Base-by-base conservation (phyloP, 1,284 basidiomycete genomes). In the Fomitiporia mediterranea region DNA sequence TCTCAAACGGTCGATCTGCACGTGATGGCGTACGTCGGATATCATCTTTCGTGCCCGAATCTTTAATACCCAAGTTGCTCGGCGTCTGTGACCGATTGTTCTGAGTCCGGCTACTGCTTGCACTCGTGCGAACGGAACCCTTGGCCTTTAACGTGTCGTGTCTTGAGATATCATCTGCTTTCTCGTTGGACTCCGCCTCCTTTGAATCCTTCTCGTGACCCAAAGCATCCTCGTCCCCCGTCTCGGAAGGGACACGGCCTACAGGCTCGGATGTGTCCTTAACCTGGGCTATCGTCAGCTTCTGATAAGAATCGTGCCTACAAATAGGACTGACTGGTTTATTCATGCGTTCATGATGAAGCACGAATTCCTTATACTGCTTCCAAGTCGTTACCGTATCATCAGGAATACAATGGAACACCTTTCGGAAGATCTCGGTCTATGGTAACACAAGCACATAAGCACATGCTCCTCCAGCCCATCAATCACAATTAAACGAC, bases 371-470 rank as follows among this genome's bases (percentile, higher is more conserved):
- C 68, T 87, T 94, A 74, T 96, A 96, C 66, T 92, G 89, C 65
- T 94, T 93, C 95, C 94, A 98, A 0, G 93, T 94, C 1, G 87
- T 89, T 53, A 97, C 83, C 13, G 86, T 74, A 68, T 98, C 94
- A 68, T 97, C 94, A 3, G 94, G 94, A 43, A 94, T 76, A 48
- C 89, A 87, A 65, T 93, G 86, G 74, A 98, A 98, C 0, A 97
- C 93, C 68, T 91, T 94, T 56, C 93, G 85, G 73, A 83, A 96
- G 60, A 96, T 92, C 68, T 95, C 91, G 58, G 94, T 98, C 89
- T 96, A 59, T 48, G 66, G 25, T 57, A 61, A 9, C n/a, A 53
- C n/a, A 13, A 48, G 21, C 17, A 59, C 37, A 3, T 34, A 44
- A 46, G 37, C 17, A 19, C 64, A 35, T 6, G 53, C 28, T 30